These are phyloP conservation scores for Hevea brasiliensis DNA, from an alignment of 345 rosid species.

Conservation along the genomic window DNA sequence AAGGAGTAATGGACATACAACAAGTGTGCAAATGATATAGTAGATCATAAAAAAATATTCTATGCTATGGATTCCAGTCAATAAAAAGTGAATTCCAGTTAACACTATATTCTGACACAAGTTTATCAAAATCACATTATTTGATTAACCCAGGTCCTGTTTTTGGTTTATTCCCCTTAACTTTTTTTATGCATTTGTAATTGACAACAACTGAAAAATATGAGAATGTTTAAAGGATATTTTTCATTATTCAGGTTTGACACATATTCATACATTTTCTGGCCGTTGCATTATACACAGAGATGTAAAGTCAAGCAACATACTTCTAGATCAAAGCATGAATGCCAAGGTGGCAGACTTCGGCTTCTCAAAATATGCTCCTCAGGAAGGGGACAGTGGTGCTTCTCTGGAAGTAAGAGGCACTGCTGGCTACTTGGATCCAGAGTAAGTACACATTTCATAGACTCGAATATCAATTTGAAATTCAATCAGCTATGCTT, in stretches of 20 bases:
- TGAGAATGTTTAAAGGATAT: not conserved
- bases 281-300: constrained; percentile 61
- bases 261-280: constrained; percentile 34
- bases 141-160: not conserved
- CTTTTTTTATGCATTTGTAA: not conserved
- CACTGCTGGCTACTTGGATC: constrained; percentile 74
- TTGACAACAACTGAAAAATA: not conserved
- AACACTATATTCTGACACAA: not conserved
- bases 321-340: constrained; percentile 71
- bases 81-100: not conserved
- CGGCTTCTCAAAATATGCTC: constrained; percentile 74
- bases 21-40: not conserved
- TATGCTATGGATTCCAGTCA: not conserved
- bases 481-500: not conserved
- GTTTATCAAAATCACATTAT: not conserved
- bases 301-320: constrained; percentile 77
- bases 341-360: constrained; percentile 70
- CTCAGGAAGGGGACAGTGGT: constrained; percentile 71
- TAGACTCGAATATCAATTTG: not conserved
- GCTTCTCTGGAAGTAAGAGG: constrained; percentile 74
- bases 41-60: not conserved
- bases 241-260: constrained; percentile 25
- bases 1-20: not conserved
- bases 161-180: not conserved
- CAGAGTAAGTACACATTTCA: constrained; percentile 50